phyloP scores from a whole-genome alignment of 2,329 filamentous ascomycete species.

The Paraphoma sp. region DNA sequence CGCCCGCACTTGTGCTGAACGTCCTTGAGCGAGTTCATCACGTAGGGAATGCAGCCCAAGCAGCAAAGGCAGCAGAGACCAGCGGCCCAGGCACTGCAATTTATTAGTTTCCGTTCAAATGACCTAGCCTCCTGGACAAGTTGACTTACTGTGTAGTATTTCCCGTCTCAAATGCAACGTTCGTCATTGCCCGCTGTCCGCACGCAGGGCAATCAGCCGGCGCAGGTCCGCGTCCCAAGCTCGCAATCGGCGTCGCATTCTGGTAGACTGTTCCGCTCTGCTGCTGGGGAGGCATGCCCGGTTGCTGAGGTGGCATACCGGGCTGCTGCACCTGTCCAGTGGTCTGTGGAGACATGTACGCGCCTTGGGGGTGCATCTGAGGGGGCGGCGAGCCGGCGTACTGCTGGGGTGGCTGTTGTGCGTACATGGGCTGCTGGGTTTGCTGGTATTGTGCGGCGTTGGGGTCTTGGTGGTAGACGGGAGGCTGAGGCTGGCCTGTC shows the following conservation, averaged over 20 bases:
- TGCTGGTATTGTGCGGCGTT: conserved; percentile 30
- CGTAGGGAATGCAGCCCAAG: conserved; percentile 58
- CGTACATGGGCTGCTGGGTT: conserved; percentile 24
- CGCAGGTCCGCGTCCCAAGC: conserved; percentile 43
- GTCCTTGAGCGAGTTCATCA: conserved; percentile 57
- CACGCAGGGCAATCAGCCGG: conserved; percentile 59
- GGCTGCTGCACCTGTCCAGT: conserved; percentile 21
- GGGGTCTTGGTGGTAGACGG: conserved; percentile 43
- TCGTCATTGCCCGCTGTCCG: conserved; percentile 50
- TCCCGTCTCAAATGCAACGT: conserved; percentile 41
- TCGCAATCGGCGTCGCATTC: conserved; percentile 43
- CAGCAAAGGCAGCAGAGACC: conserved; percentile 53
- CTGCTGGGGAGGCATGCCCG: conserved; percentile 41
- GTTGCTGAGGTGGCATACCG: conserved; percentile 45
- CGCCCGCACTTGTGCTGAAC: conserved; percentile 57
- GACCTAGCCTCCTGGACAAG: no score
- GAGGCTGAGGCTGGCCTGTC: conserved; percentile 32
- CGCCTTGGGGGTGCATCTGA: conserved; percentile 1
- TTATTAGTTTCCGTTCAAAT: conserved; percentile 11
- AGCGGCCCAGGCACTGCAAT: conserved; percentile 53
- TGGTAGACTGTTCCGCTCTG: conserved; percentile 43
- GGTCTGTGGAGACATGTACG: conserved; percentile 13
- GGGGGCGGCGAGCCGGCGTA: conserved; percentile 21
- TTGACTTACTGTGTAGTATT: conserved; percentile 51
- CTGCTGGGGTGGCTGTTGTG: conserved; percentile 20